Evolutionary conservation across 116 monocot genomes (phyloP), one percentile per base, ranked within the genome.

Genomic region (Posidonia oceanica): DNA sequence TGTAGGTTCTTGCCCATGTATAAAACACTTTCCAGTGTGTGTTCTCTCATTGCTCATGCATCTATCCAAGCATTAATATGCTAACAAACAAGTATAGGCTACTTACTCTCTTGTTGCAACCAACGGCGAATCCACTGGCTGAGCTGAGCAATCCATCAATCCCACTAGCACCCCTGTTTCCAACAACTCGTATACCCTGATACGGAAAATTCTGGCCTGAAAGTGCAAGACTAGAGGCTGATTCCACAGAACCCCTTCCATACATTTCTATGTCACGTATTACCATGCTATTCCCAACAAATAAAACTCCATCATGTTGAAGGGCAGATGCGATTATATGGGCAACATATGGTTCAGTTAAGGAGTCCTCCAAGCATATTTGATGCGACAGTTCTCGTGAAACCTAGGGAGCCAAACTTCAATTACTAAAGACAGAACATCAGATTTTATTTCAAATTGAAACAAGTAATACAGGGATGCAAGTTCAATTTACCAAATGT

Each of bases 111-210:
- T 91, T 97, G 39, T 82, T 67, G 61, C 79, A 87, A 59, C 97
- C 97, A 52, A 82, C 81, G 54, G 89, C 74, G 83, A 89, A 97
- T 56, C 92, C 97, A 77, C 85, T 72, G 69, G 97, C 89, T 59
- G 89, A 85, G 76, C 97, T 97, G 36, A 92, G 81, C 69, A 97
- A 58, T 61, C 97, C 97, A 85, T 97, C 97, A 84, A 97, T 97
- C 37, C 97, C 97, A 79, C 97, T 92, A 64, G 89, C 97, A 21
- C 97, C 97, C 55, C 97, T 91, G 67, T 97, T 97, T 37, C 83
- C 97, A 81, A 78, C 84, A 12, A 92, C 87, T 66, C 36, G 81
- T 57, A 89, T 75, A n/a, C 85, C 84, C 54, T 78, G 76, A 68
- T 83, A 82, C 52, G 65, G 78, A 54, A 78, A 37, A 56, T 68